Percentiles rank a stretch among this genome's conserved stretches.
These are phyloP conservation scores for Malbranchea cinnamomea DNA, from an alignment of 2,329 filamentous ascomycete genomes.

Conservation along the genomic window DNA sequence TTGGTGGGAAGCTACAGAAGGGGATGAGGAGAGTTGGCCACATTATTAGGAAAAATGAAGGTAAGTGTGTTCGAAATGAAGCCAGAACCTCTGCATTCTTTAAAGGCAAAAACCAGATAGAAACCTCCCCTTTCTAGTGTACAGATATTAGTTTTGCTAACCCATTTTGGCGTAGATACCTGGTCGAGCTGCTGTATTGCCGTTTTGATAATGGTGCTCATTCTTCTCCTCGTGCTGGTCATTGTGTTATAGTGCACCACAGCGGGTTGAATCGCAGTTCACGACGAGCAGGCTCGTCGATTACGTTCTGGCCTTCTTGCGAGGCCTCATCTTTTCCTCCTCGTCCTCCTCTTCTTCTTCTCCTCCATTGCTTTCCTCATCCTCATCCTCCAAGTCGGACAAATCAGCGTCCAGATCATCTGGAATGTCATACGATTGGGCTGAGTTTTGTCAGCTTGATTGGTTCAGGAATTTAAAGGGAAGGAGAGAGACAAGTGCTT, in stretches of 20 bases:
- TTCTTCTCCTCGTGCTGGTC: constrained; percentile 70
- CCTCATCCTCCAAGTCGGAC: constrained; percentile 35
- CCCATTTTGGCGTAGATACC: constrained; percentile 36
- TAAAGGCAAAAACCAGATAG: constrained; percentile 6
- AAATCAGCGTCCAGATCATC: constrained; percentile 50
- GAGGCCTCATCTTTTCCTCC: constrained; percentile 19
- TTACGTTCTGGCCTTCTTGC: constrained; percentile 14
- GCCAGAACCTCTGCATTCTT: constrained; percentile 2
- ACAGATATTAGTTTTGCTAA: constrained; percentile 11
- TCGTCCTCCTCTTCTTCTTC: constrained; percentile 31
- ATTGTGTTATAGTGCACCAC: constrained; percentile 36
- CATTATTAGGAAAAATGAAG: constrained; percentile 82
- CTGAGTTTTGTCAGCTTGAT: constrained; percentile 31
- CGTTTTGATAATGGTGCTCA: constrained; percentile 72
- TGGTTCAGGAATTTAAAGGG: constrained; percentile 2
- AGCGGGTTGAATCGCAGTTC: constrained; percentile 1
- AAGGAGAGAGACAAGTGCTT: constrained; percentile 26
- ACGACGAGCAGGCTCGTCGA: too few relatives aligned
- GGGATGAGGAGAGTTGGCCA: constrained; percentile 76
- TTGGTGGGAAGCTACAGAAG: constrained; percentile 69
- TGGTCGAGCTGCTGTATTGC: constrained; percentile 84
- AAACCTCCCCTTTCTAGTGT: constrained; percentile 4
- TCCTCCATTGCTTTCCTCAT: constrained; percentile 33
- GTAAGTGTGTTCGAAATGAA: constrained; percentile 35
- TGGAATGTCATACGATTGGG: constrained; percentile 56